These are phyloP conservation scores for Cladorrhinum sp. DNA, from an alignment of 2,329 filamentous ascomycete species.

Conservation along the genomic window DNA sequence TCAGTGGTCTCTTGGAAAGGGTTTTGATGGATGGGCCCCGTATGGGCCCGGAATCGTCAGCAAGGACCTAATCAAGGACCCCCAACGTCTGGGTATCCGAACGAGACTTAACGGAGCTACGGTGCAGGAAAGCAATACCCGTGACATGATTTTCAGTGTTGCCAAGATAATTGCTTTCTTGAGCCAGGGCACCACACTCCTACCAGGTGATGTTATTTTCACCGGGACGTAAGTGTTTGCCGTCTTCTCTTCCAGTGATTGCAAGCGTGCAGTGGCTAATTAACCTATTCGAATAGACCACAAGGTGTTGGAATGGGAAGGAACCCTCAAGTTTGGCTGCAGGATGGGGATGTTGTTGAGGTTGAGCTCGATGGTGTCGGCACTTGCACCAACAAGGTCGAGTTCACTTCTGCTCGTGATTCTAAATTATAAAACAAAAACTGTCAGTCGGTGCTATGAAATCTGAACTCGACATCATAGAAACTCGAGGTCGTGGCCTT, in stretches of 20 bases:
- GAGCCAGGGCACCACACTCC: constrained; percentile 59
- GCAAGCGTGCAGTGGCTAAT: background rate
- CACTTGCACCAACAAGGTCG: constrained; percentile 52
- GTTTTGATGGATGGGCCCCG: constrained; percentile 73
- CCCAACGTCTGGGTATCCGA: constrained; percentile 53
- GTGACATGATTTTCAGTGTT: constrained; percentile 63
- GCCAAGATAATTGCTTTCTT: constrained; percentile 58
- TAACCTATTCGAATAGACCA: constrained; percentile 42
- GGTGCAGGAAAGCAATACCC: constrained; percentile 55
- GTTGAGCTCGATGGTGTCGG: constrained; percentile 66
- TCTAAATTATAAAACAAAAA: constrained; percentile 33
- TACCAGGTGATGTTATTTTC: constrained; percentile 64
- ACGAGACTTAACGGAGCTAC: constrained; percentile 59
- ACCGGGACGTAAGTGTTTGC: constrained; percentile 54
- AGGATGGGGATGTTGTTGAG: constrained; percentile 68
- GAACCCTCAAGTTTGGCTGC: constrained; percentile 64
- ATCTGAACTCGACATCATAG: too few relatives aligned
- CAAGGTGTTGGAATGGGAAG: constrained; percentile 69
- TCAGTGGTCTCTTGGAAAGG: constrained; percentile 71
- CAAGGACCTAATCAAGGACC: constrained; percentile 51
- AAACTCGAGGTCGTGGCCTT: too few relatives aligned
- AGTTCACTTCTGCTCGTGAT: constrained; percentile 37
- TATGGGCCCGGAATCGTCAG: constrained; percentile 70
- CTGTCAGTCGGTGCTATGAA: too few relatives aligned
- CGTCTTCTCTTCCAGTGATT: background rate